Percentiles rank a stretch among this genome's conserved stretches.
These are phyloP conservation scores for Myxozyma geophila DNA, from an alignment of 805 yeast species.

Conservation along the genomic window DNA sequence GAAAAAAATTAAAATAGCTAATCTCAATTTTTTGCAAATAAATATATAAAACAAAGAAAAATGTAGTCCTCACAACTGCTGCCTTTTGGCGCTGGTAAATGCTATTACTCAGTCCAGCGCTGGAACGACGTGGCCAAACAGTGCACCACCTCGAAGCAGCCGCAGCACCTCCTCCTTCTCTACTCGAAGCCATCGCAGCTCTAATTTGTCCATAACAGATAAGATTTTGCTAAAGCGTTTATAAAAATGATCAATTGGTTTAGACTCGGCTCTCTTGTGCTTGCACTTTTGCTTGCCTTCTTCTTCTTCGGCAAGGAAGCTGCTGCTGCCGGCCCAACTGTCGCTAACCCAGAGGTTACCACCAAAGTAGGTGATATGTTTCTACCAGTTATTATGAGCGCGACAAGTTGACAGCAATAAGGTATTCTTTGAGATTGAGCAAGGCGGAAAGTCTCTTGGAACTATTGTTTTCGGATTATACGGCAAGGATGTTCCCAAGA, in stretches of 20 bases:
- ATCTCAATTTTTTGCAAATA: too few species aligned
- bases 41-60: too few species aligned
- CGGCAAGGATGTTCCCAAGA: slow-evolving; percentile 84
- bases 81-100: too few species aligned
- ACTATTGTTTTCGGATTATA: slow-evolving; percentile 84
- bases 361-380: slow-evolving; percentile 43
- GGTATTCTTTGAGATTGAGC: slow-evolving; percentile 84
- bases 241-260: slow-evolving; percentile 13
- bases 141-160: background rate
- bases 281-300: slow-evolving; percentile 27
- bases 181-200: background rate
- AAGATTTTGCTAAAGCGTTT: background rate
- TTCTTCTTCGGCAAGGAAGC: slow-evolving; percentile 27
- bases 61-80: too few species aligned
- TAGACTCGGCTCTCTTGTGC: slow-evolving; percentile 11
- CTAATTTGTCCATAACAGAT: background rate
- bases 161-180: background rate
- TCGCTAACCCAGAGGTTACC: slow-evolving; percentile 37
- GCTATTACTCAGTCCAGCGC: too few species aligned
- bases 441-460: slow-evolving; percentile 78
- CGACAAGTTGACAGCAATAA: slow-evolving; percentile 34
- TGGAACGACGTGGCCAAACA: too few species aligned
- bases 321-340: slow-evolving; percentile 22
- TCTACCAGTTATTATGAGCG: background rate
- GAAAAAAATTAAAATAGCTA: too few species aligned